These are phyloP conservation scores for Aspergillus nomiae DNA, from an alignment of 2,329 filamentous ascomycete genomes.

Conservation along the genomic window DNA sequence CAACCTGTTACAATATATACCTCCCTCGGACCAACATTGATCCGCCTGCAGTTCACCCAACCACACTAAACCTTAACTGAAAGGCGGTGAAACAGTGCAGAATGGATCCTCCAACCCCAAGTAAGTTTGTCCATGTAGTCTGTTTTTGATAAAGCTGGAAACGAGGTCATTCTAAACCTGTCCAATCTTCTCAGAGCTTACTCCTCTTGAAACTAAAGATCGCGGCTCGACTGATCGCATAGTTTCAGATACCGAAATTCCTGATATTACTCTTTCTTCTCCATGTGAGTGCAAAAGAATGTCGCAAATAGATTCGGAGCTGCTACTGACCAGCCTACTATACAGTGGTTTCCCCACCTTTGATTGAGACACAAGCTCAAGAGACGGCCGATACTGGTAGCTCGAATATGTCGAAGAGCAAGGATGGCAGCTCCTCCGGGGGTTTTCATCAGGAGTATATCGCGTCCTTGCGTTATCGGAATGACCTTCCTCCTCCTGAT, in stretches of 20 bases:
- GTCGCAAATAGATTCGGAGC: constrained; percentile 6
- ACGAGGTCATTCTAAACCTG: constrained; percentile 7
- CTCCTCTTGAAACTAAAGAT: constrained; percentile 11
- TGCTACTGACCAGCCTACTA: constrained; percentile 3
- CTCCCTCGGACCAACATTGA: constrained; percentile 7
- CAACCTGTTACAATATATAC: too few species aligned
- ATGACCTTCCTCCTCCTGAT: constrained; percentile 90
- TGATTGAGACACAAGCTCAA: background rate
- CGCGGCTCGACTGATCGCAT: constrained; percentile 5
- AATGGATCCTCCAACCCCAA: constrained; percentile 26
- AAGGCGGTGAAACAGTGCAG: constrained; percentile 32
- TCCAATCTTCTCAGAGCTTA: constrained; percentile 11
- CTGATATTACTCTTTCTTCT: constrained; percentile 13
- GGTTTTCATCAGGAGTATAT: constrained; percentile 91
- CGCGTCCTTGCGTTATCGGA: constrained; percentile 90
- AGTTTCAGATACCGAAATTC: constrained; percentile 13
- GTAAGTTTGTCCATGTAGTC: constrained; percentile 21
- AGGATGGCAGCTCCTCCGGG: constrained; percentile 41
- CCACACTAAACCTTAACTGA: constrained; percentile 14
- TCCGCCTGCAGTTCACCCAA: constrained; percentile 5
- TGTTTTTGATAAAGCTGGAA: constrained; percentile 5
- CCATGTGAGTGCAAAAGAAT: constrained; percentile 14
- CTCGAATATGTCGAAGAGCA: constrained; percentile 41
- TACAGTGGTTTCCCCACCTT: constrained; percentile 15
- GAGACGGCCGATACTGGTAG: background rate